A percentile compares a stretch with the other conserved stretches of the same genome.
These are phyloP conservation scores for Drosera spatulata DNA, from an alignment of 179 eudicot species.

Conservation along the genomic window DNA sequence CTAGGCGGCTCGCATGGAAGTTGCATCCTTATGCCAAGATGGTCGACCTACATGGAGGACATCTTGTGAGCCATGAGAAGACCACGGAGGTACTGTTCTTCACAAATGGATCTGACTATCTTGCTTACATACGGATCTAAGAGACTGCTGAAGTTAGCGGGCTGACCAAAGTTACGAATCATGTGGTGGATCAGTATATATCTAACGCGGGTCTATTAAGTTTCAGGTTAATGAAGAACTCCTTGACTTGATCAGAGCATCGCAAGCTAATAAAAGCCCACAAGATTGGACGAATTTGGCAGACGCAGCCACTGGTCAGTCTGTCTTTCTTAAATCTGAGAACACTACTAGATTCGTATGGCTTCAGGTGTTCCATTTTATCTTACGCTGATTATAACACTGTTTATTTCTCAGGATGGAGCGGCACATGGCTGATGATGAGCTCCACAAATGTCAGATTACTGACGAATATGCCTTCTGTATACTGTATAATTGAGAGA, in stretches of 20 bases:
- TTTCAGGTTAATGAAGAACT: no score
- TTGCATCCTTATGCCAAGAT: constrained; percentile 69
- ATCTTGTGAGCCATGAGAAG: constrained; percentile 94
- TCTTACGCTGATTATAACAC: neutral
- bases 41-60: constrained; percentile 91
- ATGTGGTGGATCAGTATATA: no score
- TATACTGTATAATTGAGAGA: neutral
- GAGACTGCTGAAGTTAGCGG: no score
- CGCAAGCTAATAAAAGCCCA: no score
- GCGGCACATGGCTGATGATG: constrained; percentile 6
- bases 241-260: no score
- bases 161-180: no score
- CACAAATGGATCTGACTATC: no score
- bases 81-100: constrained; percentile 68
- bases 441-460: constrained; percentile 1
- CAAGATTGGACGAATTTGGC: no score
- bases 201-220: no score
- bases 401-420: constrained; percentile 7
- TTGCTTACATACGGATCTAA: no score
- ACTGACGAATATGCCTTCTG: neutral
- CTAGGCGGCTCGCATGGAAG: constrained; percentile 68
- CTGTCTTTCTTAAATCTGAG: neutral
- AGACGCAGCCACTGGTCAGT: no score
- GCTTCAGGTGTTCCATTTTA: neutral
- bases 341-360: neutral